phyloP scores from a whole-genome alignment of 306 rosid species.

The Psophocarpus tetragonolobus region DNA sequence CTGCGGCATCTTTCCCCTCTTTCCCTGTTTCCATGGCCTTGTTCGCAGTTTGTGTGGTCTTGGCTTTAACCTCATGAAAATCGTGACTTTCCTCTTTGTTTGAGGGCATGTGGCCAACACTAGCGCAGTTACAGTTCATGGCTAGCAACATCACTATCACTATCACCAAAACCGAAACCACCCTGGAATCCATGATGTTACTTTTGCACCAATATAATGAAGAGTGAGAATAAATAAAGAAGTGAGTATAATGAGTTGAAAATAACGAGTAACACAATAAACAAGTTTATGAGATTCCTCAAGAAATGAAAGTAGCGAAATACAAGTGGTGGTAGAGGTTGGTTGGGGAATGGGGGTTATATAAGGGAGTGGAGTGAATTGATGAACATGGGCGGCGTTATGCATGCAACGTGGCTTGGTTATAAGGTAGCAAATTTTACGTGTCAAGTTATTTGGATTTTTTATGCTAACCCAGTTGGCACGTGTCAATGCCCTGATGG shows the following conservation, averaged over 20 bases:
- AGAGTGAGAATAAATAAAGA: not conserved
- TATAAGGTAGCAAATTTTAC: not conserved
- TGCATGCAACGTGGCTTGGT: slow-evolving; percentile 46
- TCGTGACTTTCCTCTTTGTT: slow-evolving; percentile 49
- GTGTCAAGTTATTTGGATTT: slow-evolving; percentile 37
- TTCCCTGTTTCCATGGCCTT: slow-evolving; percentile 44
- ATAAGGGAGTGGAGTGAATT: slow-evolving; percentile 34
- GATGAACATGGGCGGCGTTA: not conserved
- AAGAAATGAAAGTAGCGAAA: not conserved
- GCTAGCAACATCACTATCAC: slow-evolving; percentile 10
- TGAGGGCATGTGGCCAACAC: slow-evolving; percentile 46
- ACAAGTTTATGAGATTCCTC: not conserved
- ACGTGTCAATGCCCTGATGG: slow-evolving; percentile 31
- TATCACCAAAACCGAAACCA: slow-evolving; percentile 15
- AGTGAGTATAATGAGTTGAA: not conserved
- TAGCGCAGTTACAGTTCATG: slow-evolving; percentile 34
- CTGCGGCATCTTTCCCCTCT: slow-evolving; percentile 53
- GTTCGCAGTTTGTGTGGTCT: slow-evolving; percentile 18
- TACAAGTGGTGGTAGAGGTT: not conserved
- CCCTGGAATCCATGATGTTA: slow-evolving; percentile 46
- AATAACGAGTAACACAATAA: not conserved
- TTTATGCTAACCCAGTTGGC: not conserved
- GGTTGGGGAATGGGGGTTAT: not conserved
- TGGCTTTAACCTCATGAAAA: slow-evolving; percentile 39
- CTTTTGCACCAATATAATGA: not conserved